Evolutionary conservation across 2,329 filamentous ascomycete species (phyloP), one percentile per base, ranked within the genome.

Genomic region (Drechslerella stenobrocha): DNA sequence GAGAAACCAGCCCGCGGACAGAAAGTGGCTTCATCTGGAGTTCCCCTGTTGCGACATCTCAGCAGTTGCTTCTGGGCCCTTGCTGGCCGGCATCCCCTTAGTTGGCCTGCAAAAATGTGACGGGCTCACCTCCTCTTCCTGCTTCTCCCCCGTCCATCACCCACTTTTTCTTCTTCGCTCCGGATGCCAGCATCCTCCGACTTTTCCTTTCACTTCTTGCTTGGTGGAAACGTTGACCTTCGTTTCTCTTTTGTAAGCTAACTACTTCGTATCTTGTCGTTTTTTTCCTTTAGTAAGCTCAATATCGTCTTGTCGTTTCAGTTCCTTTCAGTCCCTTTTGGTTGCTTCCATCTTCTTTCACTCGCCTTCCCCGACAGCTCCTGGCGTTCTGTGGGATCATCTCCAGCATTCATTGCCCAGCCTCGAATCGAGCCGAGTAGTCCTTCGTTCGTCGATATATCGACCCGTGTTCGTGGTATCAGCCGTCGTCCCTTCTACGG

Each of bases 221-320:
- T 60, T 60, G 50, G 48, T 60, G 55, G 53, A 55, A 56, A 67
- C 37, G 37, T 42, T 42, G 59, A 60, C 63, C 48, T 60, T 59
- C 55, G 53, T 48, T 66, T 66, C 48, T 47, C 53, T 48, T 53
- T 57, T 51, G 26, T 20, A 18, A 24, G 45, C 18, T 47, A n/a
- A 15, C 2, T n/a, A n/a, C n/a, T n/a, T 26, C 50, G 34, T 40
- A 44, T 34, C 18, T 66, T 66, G 40, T 42, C 34, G 55, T 66
- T 66, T 35, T 8, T 47, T 45, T 30, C 18, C 32, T 34, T 28
- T 59, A 46, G 42, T 57, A 28, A 42, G 52, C 40, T 52, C 47
- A 13, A 58, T 30, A 51, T 32, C 35, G 35, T 35, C 20, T 67
- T 67, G 42, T 42, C 35, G 55, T 67, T 67, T 67, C 55, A 42